Evolutionary conservation across 257 asterid genomes (phyloP).

Genomic region (Lantana camara): DNA sequence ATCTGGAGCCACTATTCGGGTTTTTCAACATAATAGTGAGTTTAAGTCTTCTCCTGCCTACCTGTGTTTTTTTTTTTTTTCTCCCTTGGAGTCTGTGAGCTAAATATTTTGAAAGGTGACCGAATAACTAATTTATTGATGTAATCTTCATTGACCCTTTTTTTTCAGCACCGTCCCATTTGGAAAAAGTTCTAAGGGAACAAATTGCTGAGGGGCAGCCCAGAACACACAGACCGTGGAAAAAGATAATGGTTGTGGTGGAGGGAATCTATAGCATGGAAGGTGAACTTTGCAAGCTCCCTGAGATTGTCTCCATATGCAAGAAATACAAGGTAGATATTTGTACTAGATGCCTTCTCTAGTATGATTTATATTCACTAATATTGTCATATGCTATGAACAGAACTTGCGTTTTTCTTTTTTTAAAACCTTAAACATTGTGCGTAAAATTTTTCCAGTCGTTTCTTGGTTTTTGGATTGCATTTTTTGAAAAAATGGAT

Average conservation of each 20-base stretch:
- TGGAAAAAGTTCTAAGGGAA: conserved; percentile 89
- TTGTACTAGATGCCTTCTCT: conserved; percentile 21
- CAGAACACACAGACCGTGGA: conserved; percentile 98
- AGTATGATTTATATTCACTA: conserved; percentile 17
- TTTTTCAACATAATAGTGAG: conserved; percentile 96
- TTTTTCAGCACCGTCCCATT: conserved; percentile 78
- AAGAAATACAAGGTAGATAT: conserved; percentile 88
- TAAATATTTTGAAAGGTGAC: conserved; percentile 4
- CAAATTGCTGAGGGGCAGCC: conserved; percentile 98
- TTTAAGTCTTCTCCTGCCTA: conserved; percentile 3
- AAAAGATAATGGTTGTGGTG: conserved; percentile 91
- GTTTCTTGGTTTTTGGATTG: conserved; percentile 7
- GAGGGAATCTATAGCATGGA: conserved; percentile 99
- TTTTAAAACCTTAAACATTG: conserved; percentile 5
- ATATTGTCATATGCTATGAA: conserved; percentile 1
- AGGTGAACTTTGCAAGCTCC: conserved; percentile 96
- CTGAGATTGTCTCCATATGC: conserved; percentile 94
- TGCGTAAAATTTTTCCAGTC: conserved; percentile 2
- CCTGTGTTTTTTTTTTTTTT: conserved; percentile 17
- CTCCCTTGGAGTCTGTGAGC: neutral
- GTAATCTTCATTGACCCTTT: conserved; percentile 30
- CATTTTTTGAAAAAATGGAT: neutral
- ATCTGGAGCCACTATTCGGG: conserved; percentile 94
- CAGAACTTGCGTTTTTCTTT: neutral
- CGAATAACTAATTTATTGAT: conserved; percentile 1